Conservation (phyloP, 352 stramenopile species). For the Blastocystis sp. region DNA sequence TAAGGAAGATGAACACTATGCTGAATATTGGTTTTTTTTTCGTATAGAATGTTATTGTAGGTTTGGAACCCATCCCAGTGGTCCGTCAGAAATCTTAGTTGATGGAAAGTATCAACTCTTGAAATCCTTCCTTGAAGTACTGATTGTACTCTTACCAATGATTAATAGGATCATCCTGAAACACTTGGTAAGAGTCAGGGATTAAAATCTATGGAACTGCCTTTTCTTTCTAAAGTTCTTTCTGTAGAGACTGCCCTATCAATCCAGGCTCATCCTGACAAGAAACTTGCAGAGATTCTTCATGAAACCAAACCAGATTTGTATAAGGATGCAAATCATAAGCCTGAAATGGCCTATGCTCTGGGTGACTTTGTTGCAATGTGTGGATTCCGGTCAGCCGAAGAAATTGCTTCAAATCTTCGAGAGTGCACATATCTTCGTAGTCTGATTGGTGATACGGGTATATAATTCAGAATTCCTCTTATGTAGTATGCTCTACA, state of each 20-base stretch:
- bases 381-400: conserved; percentile 88
- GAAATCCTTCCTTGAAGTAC: conserved; percentile 77
- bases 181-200: conserved; percentile 70
- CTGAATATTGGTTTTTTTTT: conserved; percentile 81
- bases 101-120: conserved; percentile 74
- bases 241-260: conserved; percentile 92
- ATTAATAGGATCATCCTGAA: conserved; percentile 71
- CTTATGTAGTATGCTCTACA: neutral
- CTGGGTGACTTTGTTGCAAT: conserved; percentile 93
- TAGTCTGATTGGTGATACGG: conserved; percentile 73
- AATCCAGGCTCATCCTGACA: conserved; percentile 88
- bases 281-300: conserved; percentile 77
- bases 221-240: conserved; percentile 97
- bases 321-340: conserved; percentile 98
- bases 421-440: conserved; percentile 84
- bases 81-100: conserved; percentile 78
- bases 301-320: conserved; percentile 82
- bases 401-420: conserved; percentile 85
- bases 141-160: conserved; percentile 10
- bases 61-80: conserved; percentile 90
- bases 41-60: conserved; percentile 71
- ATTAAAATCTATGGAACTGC: conserved; percentile 77
- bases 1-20: conserved; percentile 74
- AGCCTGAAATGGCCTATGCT: conserved; percentile 98
- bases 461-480: neutral